A percentile compares a stretch with the other conserved stretches of the same genome.
phyloP scores from a whole-genome alignment of 1,139 yeast genomes.

The Zygosaccharomyces pseudobailii region DNA sequence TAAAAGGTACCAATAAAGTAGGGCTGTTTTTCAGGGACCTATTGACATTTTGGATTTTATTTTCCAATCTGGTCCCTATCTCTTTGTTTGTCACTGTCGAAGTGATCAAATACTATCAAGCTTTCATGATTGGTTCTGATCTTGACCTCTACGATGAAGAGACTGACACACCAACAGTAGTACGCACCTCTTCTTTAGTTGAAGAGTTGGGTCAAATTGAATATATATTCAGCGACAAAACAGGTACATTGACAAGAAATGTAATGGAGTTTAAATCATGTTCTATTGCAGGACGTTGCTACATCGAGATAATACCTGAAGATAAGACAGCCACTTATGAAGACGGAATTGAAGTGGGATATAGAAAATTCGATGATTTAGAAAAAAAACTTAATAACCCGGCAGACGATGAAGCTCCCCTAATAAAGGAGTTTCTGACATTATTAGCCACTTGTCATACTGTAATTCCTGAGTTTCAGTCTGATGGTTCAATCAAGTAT shows the following conservation, averaged over 20 bases:
- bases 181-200: constrained; percentile 88
- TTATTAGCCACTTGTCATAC: constrained; percentile 93
- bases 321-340: constrained; percentile 67
- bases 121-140: constrained; percentile 88
- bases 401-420: constrained; percentile 49
- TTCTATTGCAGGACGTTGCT: constrained; percentile 87
- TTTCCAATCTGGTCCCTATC: constrained; percentile 92
- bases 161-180: constrained; percentile 91
- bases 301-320: constrained; percentile 85
- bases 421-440: constrained; percentile 78
- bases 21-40: constrained; percentile 78
- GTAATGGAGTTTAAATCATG: constrained; percentile 97
- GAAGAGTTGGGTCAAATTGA: constrained; percentile 97
- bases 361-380: constrained; percentile 65
- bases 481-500: constrained; percentile 66
- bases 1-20: constrained; percentile 66
- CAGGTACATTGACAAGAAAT: constrained; percentile 92
- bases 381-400: constrained; percentile 45
- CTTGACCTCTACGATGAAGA: constrained; percentile 85
- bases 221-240: constrained; percentile 91
- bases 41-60: constrained; percentile 91
- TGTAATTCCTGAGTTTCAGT: constrained; percentile 81
- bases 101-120: constrained; percentile 91
- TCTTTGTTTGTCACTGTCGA: constrained; percentile 94
- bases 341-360: constrained; percentile 83